Evolutionary conservation across 2,329 filamentous ascomycete species (phyloP).

Genomic region (Colletotrichum navitas): DNA sequence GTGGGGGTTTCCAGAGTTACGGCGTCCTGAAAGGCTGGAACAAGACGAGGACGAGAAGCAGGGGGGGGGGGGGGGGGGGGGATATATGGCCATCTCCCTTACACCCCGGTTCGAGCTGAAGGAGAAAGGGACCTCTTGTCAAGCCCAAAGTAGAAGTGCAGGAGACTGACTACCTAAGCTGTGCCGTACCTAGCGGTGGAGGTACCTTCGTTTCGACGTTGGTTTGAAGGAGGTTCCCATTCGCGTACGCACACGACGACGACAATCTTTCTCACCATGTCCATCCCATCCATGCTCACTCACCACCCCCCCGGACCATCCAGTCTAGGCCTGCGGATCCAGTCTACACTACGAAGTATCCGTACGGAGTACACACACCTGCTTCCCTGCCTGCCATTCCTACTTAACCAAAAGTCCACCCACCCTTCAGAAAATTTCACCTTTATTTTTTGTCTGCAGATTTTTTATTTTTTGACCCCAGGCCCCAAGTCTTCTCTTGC

Average conservation of each 20-base stretch:
- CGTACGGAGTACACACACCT: too few relatives aligned
- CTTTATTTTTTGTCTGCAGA: conserved; percentile 23
- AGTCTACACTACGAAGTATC: too few relatives aligned
- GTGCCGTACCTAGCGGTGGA: conserved; percentile 18
- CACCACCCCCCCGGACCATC: conserved; percentile 14
- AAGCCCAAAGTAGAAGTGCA: neutral
- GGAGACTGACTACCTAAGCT: neutral
- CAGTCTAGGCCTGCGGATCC: conserved; percentile 25
- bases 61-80: too few relatives aligned
- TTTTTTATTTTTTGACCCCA: conserved; percentile 19
- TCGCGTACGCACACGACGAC: conserved; percentile 38
- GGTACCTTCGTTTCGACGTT: conserved; percentile 39
- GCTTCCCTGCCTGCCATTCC: conserved; percentile 11
- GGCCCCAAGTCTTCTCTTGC: conserved; percentile 19
- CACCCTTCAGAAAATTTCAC: conserved; percentile 26
- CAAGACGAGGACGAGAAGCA: neutral
- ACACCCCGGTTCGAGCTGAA: conserved; percentile 16
- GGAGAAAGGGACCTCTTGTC: neutral
- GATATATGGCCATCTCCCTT: too few relatives aligned
- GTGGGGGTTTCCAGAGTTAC: conserved; percentile 1
- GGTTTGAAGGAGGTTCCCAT: conserved; percentile 44
- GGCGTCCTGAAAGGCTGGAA: neutral
- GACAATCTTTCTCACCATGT: conserved; percentile 23
- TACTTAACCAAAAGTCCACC: conserved; percentile 43
- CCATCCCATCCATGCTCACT: conserved; percentile 9